Percentiles rank a stretch among this genome's conserved stretches.
Conservation (phyloP, 768 basidiomycete genomes). For the Suillus occidentalis region DNA sequence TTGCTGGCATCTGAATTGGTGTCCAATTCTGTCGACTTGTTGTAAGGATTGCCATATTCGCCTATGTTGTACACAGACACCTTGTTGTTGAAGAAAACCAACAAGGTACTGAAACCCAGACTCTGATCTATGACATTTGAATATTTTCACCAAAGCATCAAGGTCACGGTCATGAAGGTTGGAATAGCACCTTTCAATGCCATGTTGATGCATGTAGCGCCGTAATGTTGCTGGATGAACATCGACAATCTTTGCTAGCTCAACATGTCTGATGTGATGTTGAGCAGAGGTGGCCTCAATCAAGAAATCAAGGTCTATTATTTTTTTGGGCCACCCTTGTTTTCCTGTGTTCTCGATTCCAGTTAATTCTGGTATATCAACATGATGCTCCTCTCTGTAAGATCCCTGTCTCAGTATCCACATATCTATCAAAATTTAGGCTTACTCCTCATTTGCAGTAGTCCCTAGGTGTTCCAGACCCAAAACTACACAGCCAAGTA, state of each 20-base stretch:
- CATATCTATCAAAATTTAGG: background rate
- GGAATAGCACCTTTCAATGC: constrained; percentile 13
- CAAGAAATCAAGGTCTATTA: constrained; percentile 10
- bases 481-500: constrained; percentile 9
- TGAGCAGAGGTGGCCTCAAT: constrained; percentile 9
- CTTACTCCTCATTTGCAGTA: background rate
- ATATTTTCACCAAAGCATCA: constrained; percentile 15
- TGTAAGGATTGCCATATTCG: constrained; percentile 10
- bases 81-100: constrained; percentile 13
- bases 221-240: constrained; percentile 18
- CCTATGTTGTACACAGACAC: constrained; percentile 17
- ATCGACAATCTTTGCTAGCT: constrained; percentile 10
- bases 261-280: constrained; percentile 8
- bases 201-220: constrained; percentile 11
- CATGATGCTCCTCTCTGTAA: background rate
- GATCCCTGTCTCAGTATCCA: background rate
- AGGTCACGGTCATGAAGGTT: constrained; percentile 20
- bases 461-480: constrained; percentile 3
- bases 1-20: background rate
- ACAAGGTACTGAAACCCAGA: constrained; percentile 22
- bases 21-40: constrained; percentile 12
- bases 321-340: constrained; percentile 15
- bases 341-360: constrained; percentile 2
- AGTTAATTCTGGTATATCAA: constrained; percentile 5
- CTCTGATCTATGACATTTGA: constrained; percentile 14